phyloP scores from a whole-genome alignment of 1,139 yeast genomes.

The Suzukiozyma palmioleophila region DNA sequence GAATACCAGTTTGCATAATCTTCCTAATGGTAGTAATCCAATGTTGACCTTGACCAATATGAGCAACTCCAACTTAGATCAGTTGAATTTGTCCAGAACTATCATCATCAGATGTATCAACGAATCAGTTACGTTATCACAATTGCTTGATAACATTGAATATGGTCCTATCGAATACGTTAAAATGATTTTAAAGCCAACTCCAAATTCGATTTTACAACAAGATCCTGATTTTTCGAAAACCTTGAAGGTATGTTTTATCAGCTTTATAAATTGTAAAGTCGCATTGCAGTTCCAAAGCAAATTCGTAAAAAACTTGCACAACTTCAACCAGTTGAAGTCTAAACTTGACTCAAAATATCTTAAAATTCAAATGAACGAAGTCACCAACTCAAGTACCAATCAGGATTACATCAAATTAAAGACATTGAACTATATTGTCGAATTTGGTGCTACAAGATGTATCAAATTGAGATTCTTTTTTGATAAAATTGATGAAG shows the following conservation, averaged over 20 bases:
- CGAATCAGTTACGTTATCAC: constrained; percentile 23
- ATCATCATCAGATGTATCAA: constrained; percentile 30
- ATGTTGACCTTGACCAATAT: neutral
- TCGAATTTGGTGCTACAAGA: constrained; percentile 40
- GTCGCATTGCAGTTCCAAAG: constrained; percentile 31
- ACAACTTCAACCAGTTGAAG: constrained; percentile 25
- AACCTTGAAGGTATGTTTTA: constrained; percentile 27
- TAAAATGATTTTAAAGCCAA: constrained; percentile 29
- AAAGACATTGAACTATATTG: constrained; percentile 40
- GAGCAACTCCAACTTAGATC: neutral
- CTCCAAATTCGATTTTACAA: constrained; percentile 15
- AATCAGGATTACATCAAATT: constrained; percentile 37
- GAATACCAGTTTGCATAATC: neutral
- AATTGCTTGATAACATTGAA: constrained; percentile 32
- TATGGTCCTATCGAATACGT: constrained; percentile 44
- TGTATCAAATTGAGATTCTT: constrained; percentile 21
- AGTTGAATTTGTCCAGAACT: constrained; percentile 26
- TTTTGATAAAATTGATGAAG: constrained; percentile 8
- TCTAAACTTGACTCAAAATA: constrained; percentile 24
- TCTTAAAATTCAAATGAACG: constrained; percentile 31
- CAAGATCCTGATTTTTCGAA: constrained; percentile 9
- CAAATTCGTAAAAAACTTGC: constrained; percentile 26
- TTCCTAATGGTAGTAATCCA: neutral
- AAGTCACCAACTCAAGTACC: constrained; percentile 12
- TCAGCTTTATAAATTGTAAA: constrained; percentile 38